A percentile compares a stretch with the other conserved stretches of the same genome.
phyloP scores from a whole-genome alignment of 2,329 filamentous ascomycete species.

The Ramularia collo-cygni region DNA sequence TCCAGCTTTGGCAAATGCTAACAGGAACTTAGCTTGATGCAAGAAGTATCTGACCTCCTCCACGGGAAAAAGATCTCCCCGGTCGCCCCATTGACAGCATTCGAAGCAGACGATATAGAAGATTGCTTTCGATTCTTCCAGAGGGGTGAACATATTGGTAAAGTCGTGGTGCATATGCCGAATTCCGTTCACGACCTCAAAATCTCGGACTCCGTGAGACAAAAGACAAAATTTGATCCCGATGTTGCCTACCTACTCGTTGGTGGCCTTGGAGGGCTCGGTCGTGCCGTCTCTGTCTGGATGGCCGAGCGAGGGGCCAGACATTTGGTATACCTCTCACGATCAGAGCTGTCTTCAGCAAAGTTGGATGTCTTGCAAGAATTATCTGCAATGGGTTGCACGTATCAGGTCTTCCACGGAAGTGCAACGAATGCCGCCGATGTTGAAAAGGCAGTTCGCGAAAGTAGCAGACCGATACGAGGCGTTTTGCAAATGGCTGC shows the following conservation, averaged over 20 bases:
- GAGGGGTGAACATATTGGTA: constrained; percentile 18
- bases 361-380: constrained; percentile 3
- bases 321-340: constrained; percentile 14
- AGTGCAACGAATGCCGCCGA: neutral
- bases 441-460: constrained; percentile 1
- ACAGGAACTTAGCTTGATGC: too few relatives aligned
- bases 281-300: constrained; percentile 12
- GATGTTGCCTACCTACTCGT: constrained; percentile 17
- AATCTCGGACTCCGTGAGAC: too few relatives aligned
- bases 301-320: constrained; percentile 17
- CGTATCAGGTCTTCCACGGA: neutral
- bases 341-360: constrained; percentile 3
- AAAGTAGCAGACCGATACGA: neutral
- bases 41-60: too few relatives aligned
- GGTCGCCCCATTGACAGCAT: too few relatives aligned
- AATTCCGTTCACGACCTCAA: too few relatives aligned
- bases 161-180: too few relatives aligned
- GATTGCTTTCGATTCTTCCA: constrained; percentile 16
- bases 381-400: constrained; percentile 4
- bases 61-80: too few relatives aligned
- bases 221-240: too few relatives aligned
- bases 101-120: constrained; percentile 3
- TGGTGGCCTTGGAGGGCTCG: constrained; percentile 23
- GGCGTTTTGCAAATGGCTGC: constrained; percentile 10
- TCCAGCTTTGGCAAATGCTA: too few relatives aligned